Evolutionary conservation across 2,329 filamentous ascomycete species (phyloP).

Genomic region (Xylariaceae sp.): DNA sequence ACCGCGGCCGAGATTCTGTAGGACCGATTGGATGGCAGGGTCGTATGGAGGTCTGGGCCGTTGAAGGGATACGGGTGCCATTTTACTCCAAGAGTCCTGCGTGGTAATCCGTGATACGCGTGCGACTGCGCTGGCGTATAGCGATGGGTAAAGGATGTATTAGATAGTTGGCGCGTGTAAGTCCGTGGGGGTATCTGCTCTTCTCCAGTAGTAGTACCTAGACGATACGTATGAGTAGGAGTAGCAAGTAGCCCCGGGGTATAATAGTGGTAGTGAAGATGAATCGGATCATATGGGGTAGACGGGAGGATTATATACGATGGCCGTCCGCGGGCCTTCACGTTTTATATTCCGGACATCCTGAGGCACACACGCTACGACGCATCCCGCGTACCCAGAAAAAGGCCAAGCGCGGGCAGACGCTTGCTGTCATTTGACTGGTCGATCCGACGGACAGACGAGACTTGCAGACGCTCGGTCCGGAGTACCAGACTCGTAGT

Average conservation of each 20-base stretch:
- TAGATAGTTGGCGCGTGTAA: not conserved
- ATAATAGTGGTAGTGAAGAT: not conserved
- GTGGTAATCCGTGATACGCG: not conserved
- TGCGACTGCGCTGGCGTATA: slow-evolving; percentile 4
- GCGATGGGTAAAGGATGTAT: not conserved
- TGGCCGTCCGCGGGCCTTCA: not conserved
- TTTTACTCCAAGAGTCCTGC: slow-evolving; percentile 15
- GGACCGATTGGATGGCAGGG: slow-evolving; percentile 26
- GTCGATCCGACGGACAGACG: slow-evolving; percentile 11
- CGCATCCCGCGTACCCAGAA: slow-evolving; percentile 16
- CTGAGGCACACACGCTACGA: not conserved
- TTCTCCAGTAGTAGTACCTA: no score
- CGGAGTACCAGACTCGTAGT: slow-evolving; percentile 1
- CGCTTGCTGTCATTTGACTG: slow-evolving; percentile 10
- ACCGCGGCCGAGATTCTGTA: slow-evolving; percentile 24
- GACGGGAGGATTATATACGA: slow-evolving; percentile 9
- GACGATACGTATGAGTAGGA: slow-evolving; percentile 1
- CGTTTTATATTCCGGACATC: not conserved
- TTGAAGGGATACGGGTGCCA: slow-evolving; percentile 27
- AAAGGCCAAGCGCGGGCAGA: slow-evolving; percentile 12
- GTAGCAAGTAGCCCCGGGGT: not conserved
- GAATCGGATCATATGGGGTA: slow-evolving; percentile 5
- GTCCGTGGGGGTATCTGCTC: not conserved
- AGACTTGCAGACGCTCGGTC: slow-evolving; percentile 13
- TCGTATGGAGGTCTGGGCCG: slow-evolving; percentile 30